Evolutionary conservation across 2,329 filamentous ascomycete species (phyloP).

Genomic region (Fusarium concolor): DNA sequence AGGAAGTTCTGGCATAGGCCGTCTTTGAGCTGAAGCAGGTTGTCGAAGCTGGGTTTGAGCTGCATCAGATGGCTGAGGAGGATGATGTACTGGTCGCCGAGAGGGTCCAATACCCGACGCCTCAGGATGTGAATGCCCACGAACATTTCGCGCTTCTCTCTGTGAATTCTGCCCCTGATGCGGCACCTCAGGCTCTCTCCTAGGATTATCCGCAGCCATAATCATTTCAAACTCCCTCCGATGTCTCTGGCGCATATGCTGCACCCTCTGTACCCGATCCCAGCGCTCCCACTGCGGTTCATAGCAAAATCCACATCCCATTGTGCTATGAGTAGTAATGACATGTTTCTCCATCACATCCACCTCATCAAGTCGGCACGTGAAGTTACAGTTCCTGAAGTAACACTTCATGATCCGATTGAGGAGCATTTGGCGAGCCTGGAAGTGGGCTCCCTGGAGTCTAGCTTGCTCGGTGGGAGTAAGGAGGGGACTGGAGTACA

Average conservation of each 20-base stretch:
- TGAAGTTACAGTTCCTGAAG: slow-evolving; percentile 52
- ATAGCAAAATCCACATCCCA: slow-evolving; percentile 54
- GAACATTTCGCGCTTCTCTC: no score
- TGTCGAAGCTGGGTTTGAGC: no score
- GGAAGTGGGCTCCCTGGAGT: slow-evolving; percentile 44
- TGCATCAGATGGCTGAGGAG: no score
- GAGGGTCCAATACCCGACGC: background rate
- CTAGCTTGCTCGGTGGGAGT: slow-evolving; percentile 56
- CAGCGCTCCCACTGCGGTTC: slow-evolving; percentile 48
- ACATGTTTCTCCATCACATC: slow-evolving; percentile 53
- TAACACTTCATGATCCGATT: slow-evolving; percentile 53
- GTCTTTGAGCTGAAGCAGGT: no score
- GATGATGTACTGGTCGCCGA: background rate
- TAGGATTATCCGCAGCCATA: background rate
- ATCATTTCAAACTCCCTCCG: slow-evolving; percentile 29
- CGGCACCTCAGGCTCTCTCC: background rate
- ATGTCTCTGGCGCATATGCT: slow-evolving; percentile 51
- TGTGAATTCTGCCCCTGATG: no score
- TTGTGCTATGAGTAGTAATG: slow-evolving; percentile 48
- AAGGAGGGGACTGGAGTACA: slow-evolving; percentile 53
- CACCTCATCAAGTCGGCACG: slow-evolving; percentile 48
- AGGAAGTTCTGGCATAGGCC: no score
- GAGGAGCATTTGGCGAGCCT: slow-evolving; percentile 23
- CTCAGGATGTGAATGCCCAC: no score
- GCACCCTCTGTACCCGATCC: slow-evolving; percentile 38